Percentiles rank a stretch among this genome's conserved stretches.
Conservation (phyloP, 306 rosid species). For the Elaeagnus macrophylla region DNA sequence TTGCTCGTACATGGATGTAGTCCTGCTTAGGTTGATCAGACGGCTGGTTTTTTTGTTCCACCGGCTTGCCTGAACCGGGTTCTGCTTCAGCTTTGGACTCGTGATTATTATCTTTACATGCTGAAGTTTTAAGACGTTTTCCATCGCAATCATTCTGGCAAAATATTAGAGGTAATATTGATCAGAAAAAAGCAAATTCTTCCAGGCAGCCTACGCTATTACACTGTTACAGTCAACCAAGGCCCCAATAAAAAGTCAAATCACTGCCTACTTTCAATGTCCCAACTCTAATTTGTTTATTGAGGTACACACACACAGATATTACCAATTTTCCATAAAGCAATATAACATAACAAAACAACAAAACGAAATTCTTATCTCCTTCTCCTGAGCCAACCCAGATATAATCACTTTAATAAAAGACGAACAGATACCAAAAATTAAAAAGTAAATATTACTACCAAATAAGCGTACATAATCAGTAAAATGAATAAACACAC, state of each 20-base stretch:
- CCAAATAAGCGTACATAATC: no score
- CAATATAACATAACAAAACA: neutral
- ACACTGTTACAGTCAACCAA: no score
- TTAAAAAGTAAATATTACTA: no score
- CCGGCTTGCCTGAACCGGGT: conserved; percentile 65
- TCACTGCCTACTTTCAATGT: no score
- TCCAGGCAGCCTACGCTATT: neutral
- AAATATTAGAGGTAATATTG: conserved; percentile 1
- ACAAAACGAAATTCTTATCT: neutral
- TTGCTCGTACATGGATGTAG: conserved; percentile 82
- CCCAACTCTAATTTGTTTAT: no score
- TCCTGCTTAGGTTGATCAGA: conserved; percentile 74
- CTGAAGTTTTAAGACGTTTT: conserved; percentile 44
- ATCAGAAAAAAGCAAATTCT: neutral
- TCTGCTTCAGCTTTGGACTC: conserved; percentile 53
- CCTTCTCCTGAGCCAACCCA: neutral
- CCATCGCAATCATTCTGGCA: conserved; percentile 51
- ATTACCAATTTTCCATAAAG: no score
- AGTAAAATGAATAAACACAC: no score
- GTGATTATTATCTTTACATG: conserved; percentile 31
- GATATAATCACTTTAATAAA: no score
- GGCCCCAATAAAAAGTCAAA: no score
- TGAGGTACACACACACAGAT: neutral
- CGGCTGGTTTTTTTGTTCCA: conserved; percentile 40
- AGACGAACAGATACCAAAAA: no score